phyloP scores from a whole-genome alignment of 768 basidiomycete species.

The Mrakia hoshinonis region DNA sequence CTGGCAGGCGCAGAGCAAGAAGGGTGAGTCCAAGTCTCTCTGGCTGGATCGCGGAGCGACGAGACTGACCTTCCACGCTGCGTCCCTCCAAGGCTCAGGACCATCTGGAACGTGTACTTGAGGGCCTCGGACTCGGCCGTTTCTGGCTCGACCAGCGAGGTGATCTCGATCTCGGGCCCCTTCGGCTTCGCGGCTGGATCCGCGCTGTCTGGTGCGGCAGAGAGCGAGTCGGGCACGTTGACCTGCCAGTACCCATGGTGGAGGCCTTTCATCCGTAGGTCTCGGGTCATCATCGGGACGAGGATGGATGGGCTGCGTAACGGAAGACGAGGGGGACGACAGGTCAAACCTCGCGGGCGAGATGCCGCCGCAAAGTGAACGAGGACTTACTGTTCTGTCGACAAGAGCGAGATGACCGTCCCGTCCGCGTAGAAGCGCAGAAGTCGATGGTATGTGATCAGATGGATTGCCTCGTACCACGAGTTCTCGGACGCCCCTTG shows the following conservation, averaged over 20 bases:
- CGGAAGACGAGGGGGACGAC: background rate
- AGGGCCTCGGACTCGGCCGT: background rate
- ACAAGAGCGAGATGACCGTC: slow-evolving; percentile 14
- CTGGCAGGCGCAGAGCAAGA: background rate
- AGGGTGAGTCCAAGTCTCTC: background rate
- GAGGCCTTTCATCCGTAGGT: slow-evolving; percentile 25
- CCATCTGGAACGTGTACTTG: slow-evolving; percentile 27
- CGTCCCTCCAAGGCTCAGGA: slow-evolving; percentile 14
- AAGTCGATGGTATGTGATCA: slow-evolving; percentile 24
- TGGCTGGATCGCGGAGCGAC: background rate
- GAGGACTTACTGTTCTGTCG: slow-evolving; percentile 19
- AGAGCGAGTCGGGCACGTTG: background rate
- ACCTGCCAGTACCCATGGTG: slow-evolving; percentile 19
- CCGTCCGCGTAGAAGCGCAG: slow-evolving; percentile 22
- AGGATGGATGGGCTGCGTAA: slow-evolving; percentile 18
- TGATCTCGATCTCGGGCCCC: background rate
- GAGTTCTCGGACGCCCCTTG: background rate
- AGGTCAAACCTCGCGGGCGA: background rate
- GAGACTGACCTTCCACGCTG: slow-evolving; percentile 2
- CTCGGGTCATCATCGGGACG: slow-evolving; percentile 12
- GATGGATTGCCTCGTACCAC: slow-evolving; percentile 1
- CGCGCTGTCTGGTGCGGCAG: background rate
- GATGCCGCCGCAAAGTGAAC: background rate
- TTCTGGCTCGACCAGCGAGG: slow-evolving; percentile 15
- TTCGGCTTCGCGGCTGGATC: background rate